A percentile compares a stretch with the other conserved stretches of the same genome.
phyloP scores from a whole-genome alignment of 2,329 filamentous ascomycete species.

The Mycosphaerella sp. region DNA sequence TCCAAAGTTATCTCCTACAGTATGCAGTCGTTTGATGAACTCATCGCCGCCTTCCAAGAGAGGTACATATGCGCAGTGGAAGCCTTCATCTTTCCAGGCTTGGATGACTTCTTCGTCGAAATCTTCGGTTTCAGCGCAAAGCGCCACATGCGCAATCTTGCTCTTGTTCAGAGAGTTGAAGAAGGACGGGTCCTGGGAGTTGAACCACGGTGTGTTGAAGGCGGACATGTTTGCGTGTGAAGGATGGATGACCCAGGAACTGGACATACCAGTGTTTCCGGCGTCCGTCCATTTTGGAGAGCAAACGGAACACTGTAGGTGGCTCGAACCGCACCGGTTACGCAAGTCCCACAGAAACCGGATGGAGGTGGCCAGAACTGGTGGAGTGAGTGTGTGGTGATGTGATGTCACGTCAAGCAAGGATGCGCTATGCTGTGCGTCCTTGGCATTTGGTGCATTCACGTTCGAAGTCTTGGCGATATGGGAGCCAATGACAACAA shows the following conservation, averaged over 20 bases:
- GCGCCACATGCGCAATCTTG: conserved; percentile 43
- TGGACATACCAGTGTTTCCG: conserved; percentile 1
- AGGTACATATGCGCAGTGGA: conserved; percentile 53
- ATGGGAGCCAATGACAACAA: too few species aligned
- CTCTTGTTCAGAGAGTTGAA: conserved; percentile 36
- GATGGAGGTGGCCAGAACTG: conserved; percentile 2
- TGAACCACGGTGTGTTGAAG: conserved; percentile 33
- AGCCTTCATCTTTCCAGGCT: conserved; percentile 56
- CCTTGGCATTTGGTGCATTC: too few species aligned
- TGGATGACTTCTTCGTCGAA: conserved; percentile 51
- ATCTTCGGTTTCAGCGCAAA: conserved; percentile 48
- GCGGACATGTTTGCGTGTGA: conserved; percentile 20
- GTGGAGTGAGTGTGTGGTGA: too few species aligned
- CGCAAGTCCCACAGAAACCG: conserved; percentile 10
- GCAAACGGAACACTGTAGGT: too few species aligned
- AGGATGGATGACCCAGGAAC: not conserved
- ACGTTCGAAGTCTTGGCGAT: too few species aligned
- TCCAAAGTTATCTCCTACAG: conserved; percentile 51
- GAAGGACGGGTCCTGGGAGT: conserved; percentile 29
- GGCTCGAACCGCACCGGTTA: not conserved
- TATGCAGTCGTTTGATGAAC: conserved; percentile 45
- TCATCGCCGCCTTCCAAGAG: conserved; percentile 45
- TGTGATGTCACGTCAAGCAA: not conserved
- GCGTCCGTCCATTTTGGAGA: conserved; percentile 2
- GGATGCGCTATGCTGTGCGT: too few species aligned